Evolutionary conservation across 2,329 filamentous ascomycete species (phyloP), one percentile per base, ranked within the genome.

Genomic region (Aspergillus floridensis): DNA sequence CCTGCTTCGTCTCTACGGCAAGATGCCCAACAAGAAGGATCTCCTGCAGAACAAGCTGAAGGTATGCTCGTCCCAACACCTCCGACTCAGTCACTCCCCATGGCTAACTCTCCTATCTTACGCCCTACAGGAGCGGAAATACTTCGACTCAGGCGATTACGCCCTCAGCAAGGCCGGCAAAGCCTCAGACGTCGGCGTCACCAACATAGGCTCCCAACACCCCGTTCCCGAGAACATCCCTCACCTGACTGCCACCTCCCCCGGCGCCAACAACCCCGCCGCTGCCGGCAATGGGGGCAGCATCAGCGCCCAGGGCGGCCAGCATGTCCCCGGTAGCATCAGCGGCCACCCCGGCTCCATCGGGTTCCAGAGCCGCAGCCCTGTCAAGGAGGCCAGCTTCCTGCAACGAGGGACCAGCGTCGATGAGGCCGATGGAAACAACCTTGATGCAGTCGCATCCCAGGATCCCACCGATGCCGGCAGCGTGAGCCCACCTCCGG

Each of bases 11-110:
- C 88, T 98, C 66, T 99, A 99, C 79, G 95, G 95, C 80, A 98
- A 98, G 81, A 88, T 98, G 62, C 95, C 95, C 65, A 96, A 90
- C 78, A 95, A 95, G 78, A 96, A 93, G 77, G 93, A 97, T 78
- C 86, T 97, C 72, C 88, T 98, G 70, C 92, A 96, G 83, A 98
- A 98, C 83, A 96, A 98, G 76, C 86, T 98, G 75, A 97, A 97
- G 80, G 86, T 86, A 76, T 26, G 69, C 51, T 48, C 16, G 11
- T 38, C 52, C 50, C 14, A 21, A 32, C 14, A 19, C 16, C 11
- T 38, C 48, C 44, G 35, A 41, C 32, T 32, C 21, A 26, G 16
- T 19, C 19, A 5, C 44, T 35, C 46, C 12, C 51, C 57, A 19
- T 38, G 29, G 46, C 32, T 19, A 10, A 44, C 5, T 46, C 52